Evolutionary conservation across 2,329 filamentous ascomycete species (phyloP), one percentile per base, ranked within the genome.

Genomic region (Calonectria naviculata): DNA sequence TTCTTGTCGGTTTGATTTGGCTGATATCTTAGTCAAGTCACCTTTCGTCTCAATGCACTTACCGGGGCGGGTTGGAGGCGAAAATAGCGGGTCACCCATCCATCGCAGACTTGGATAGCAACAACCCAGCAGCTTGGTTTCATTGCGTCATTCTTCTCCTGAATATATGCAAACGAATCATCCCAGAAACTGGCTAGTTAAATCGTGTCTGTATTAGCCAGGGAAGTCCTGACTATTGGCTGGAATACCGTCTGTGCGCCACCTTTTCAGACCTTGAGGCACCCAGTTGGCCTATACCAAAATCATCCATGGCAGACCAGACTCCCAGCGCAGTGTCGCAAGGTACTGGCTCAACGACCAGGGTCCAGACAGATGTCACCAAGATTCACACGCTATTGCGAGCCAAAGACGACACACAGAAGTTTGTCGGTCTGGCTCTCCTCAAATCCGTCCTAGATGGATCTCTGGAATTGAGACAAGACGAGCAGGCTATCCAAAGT

Each of bases 361-460:
- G n/a, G 5, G 70, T 68, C 26, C 62, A 67, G 7, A 73, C 74
- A 42, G 79, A 78, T 66, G 66, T 84, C 63, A 81, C 86, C 62
- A 89, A 88, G 75, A 87, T 93, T 65, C 84, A 89, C 73, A 77
- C 83, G 1, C 85, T 93, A 3, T 85, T 94, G 38, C 84, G 84
- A 65, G 82, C 89, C 65, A 91, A 90, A 71, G 88, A 93, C 78
- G 92, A 94, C 78, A 93, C 92, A 0, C 89, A 90, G 24, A 88
- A 90, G 76, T 93, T 94, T 74, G 91, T 93, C 44, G 92, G 91
- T 9, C 84, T 94, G 26, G 90, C 91, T 1, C 85, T 93, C 26
- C 85, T 93, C 62, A 92, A 91, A 76, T 89, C 90, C n/a, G 82
- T 92, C 15, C 85, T 94, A 36, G 91, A 93, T 80, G 91, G 89